Conservation (phyloP, 2,329 filamentous ascomycete species). For the Pseudogymnoascus sp. region DNA sequence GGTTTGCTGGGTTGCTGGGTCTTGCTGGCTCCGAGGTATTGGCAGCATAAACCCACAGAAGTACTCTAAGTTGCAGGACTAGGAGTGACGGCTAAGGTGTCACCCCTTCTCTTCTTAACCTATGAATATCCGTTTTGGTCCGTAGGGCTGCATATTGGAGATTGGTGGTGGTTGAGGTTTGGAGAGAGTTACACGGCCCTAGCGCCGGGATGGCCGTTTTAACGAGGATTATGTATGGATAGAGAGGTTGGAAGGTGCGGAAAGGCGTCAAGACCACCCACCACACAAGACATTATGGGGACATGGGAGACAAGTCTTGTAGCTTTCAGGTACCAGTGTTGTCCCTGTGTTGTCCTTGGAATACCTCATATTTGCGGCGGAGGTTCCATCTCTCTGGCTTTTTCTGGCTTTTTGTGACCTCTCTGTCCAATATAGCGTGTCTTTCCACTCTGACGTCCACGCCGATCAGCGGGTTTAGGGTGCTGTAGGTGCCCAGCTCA, state of each 20-base stretch:
- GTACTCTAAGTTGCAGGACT: not conserved
- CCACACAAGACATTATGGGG: not conserved
- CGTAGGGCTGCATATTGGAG: not conserved
- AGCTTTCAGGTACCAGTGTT: not conserved
- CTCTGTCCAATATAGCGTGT: too few species aligned
- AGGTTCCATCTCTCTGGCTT: not conserved
- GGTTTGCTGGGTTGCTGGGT: too few species aligned
- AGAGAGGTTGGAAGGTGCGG: not conserved
- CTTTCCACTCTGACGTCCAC: not conserved
- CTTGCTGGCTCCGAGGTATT: not conserved
- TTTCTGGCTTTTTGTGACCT: too few species aligned
- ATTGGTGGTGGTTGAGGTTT: not conserved
- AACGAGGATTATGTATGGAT: not conserved
- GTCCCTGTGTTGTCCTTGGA: too few species aligned
- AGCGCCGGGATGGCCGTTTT: constrained; percentile 3
- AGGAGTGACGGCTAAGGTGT: not conserved
- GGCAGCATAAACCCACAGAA: not conserved
- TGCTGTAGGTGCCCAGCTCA: not conserved
- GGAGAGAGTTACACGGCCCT: not conserved
- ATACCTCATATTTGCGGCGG: not conserved
- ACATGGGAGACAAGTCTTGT: not conserved
- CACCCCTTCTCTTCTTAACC: not conserved
- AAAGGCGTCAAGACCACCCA: not conserved
- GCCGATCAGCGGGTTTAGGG: not conserved
- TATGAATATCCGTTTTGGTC: not conserved